Evolutionary conservation across 306 rosid species (phyloP), one percentile per base, ranked within the genome.

Genomic region (Quercus robur): DNA sequence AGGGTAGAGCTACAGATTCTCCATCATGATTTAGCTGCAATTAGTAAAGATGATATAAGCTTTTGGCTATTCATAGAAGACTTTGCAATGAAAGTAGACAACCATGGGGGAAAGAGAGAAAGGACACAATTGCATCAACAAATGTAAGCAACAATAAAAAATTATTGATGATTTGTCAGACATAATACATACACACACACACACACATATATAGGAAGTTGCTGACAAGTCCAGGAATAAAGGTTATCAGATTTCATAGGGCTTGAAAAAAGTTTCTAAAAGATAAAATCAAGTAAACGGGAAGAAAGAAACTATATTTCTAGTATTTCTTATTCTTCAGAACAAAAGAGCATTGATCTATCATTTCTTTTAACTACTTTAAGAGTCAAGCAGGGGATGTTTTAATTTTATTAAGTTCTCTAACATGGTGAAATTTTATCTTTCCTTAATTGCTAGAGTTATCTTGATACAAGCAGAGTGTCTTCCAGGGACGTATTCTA

Each of bases 1-100:
- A 94, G 26, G 98, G 98, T 75, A 94, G 76, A 30, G 95, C 79
- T 73, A 91, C 52, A 30, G 31, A 85, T 61, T 89, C 84, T 52
- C 97, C 97, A 58, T 88, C 84, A 86, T 86, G 90, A 49, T 76
- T 87, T 74, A 94, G 75, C 98, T 92, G 94, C 94, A 88, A 76
- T 61, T 74, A 78, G 21, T 8, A 76, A 62, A 56, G 67, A 21
- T 78, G 46, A 79, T 63, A 81, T 64, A 31, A 84, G 82, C 79
- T 68, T 68, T 57, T 73, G 56, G 72, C 49, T 33, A 18, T 46
- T 67, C 14, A 18, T 9, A 17, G 23, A 33, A 18, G 52, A 67
- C 35, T 33, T 19, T 33, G 19, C 38, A 13, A 19, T 19, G 51
- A 35, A 67, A 33, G 52, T 19, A 46, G 15, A 35, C 70, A 67